These are phyloP conservation scores for Plasmodium reichenowi DNA, from an alignment of 169 alveolate species.

Conservation along the genomic window DNA sequence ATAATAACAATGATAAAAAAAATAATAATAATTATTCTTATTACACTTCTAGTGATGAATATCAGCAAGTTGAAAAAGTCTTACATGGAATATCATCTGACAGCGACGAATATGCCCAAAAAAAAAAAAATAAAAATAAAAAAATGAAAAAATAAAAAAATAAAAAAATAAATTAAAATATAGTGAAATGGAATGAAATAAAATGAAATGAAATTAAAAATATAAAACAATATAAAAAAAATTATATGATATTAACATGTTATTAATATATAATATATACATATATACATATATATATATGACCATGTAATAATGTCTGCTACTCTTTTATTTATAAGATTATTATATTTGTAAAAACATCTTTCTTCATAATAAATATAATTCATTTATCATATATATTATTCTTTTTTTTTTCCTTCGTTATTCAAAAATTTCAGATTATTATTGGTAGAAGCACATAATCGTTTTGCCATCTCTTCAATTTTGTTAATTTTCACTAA, in stretches of 20 bases:
- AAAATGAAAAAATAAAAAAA: no score
- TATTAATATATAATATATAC: neutral
- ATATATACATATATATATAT: neutral
- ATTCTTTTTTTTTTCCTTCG: slow-evolving; percentile 20
- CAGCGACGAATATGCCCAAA: neutral
- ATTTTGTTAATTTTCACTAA: slow-evolving; percentile 61
- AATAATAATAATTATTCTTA: neutral
- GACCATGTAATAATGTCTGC: neutral
- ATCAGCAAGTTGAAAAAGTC: slow-evolving; percentile 49
- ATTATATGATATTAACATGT: neutral
- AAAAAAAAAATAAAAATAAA: neutral
- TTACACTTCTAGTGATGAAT: slow-evolving; percentile 36
- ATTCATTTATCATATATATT: neutral
- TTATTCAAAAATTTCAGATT: slow-evolving; percentile 32
- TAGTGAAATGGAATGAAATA: neutral
- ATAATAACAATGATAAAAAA: neutral
- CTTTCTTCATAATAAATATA: neutral
- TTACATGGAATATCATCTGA: slow-evolving; percentile 42
- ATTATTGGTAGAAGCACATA: slow-evolving; percentile 46
- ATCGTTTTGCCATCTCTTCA: slow-evolving; percentile 62
- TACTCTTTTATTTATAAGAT: neutral
- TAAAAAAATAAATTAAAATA: neutral
- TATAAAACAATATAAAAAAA: neutral
- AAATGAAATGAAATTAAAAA: slow-evolving; percentile 1
- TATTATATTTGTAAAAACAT: neutral